Base-by-base conservation (phyloP, 192 early-diverging fungal species). In the Lobulomyces angularis region DNA sequence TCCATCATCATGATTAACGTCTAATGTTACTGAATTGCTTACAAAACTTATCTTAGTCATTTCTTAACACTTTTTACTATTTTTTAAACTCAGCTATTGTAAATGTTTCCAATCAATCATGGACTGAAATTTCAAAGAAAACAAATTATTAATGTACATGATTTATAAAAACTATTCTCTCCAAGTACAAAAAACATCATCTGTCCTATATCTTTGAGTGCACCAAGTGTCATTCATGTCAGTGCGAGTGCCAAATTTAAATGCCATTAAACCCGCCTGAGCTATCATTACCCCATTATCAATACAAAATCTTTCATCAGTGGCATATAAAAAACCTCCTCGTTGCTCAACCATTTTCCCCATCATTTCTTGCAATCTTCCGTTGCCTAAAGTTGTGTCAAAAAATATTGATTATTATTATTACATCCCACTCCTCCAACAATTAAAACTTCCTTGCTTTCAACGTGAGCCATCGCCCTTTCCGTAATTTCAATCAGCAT, bases 231-330 rank as follows among this genome's bases (percentile, higher is more conserved):
- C 79, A 35, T 83, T 68, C 27, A 98, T 51, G 1, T 77, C 59
- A 0, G 89, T 95, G n/a, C 70, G 66, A 33, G 72, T 72, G 1
- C 90, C 90, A 20, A 80, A 81, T 35, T 76, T 78, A 61, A 72
- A 91, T 19, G 81, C 76, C 35, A 96, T 58, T 11, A 88, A 64
- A 0, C 94, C 94, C 1, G 94, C 92, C 47, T 96, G 91, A 5
- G 94, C 94, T 61, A 98, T 98, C 94, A 98, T 98, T 33, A 96
- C 81, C 5, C 94, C 94, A 45, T 98, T 98, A 46, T 98, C 94
- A 40, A 98, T 98, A 54, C 92, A 96, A 56, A 90, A 92, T 34
- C 74, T 59, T 63, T 96, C 92, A 58, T 98, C 94, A 1, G 92
- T 96, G 3, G 92, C 90, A 74, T 86, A 96, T 8, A 95, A 74